Conservation (phyloP, 257 asterid genomes). For the Solanum dulcamara region DNA sequence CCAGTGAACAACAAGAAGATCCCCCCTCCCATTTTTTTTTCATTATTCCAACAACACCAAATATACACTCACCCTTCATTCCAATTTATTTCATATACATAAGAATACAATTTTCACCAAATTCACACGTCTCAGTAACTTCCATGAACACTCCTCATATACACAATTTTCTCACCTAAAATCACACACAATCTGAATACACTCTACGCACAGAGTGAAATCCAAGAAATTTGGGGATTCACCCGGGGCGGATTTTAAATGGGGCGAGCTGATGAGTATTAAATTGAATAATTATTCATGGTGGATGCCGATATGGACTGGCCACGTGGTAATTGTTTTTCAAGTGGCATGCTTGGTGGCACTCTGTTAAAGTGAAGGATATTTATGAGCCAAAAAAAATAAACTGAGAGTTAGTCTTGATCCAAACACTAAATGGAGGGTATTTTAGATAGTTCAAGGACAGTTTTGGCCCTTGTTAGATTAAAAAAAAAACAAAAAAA, state of each 20-base stretch:
- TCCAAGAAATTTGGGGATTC: neutral
- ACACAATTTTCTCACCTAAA: neutral
- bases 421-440: neutral
- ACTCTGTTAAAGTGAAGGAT: neutral
- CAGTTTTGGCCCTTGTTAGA: neutral
- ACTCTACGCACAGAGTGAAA: neutral
- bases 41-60: neutral
- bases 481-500: too few species aligned
- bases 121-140: neutral
- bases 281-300: neutral
- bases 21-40: neutral
- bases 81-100: neutral
- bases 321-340: neutral
- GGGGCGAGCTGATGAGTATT: neutral
- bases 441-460: neutral
- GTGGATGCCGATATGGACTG: neutral
- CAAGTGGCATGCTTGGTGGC: neutral
- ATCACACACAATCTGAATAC: neutral
- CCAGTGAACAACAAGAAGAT: neutral
- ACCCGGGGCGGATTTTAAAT: neutral
- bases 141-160: neutral
- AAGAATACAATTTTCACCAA: too few species aligned
- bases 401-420: neutral
- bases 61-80: neutral
- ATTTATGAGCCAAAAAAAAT: neutral